These are phyloP conservation scores for Paramecium primaurelia DNA, from an alignment of 73 alveolate genomes.

Conservation along the genomic window DNA sequence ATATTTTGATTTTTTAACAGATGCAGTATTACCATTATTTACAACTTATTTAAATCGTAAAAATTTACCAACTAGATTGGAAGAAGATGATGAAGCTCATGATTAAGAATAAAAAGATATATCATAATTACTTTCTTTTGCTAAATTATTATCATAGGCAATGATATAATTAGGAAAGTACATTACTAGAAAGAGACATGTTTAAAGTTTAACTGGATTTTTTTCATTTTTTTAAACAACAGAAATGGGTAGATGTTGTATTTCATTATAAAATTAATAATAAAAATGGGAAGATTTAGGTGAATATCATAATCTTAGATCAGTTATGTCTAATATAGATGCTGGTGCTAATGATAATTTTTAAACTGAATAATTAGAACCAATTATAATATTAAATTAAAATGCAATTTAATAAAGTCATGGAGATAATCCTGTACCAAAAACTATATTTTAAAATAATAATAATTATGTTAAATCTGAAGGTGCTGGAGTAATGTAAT, in stretches of 20 bases:
- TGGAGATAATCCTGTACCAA: background rate
- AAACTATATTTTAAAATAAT: background rate
- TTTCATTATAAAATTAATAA: background rate
- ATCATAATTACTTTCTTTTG: background rate
- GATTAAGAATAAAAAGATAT: slow-evolving; percentile 37
- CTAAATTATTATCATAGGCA: background rate
- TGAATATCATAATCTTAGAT: background rate
- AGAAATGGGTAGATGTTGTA: background rate
- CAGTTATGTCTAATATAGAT: background rate
- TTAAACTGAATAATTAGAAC: background rate
- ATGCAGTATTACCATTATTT: slow-evolving; percentile 8
- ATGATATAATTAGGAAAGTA: background rate
- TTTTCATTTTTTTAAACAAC: background rate
- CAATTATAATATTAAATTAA: background rate
- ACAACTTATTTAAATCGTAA: background rate
- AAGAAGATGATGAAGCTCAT: slow-evolving; percentile 42
- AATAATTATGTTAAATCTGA: background rate
- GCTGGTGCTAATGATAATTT: background rate
- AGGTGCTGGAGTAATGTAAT: background rate
- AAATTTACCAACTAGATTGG: background rate
- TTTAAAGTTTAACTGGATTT: background rate
- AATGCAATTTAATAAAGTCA: background rate
- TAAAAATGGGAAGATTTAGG: background rate
- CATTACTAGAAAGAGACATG: background rate
- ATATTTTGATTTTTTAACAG: background rate